These are phyloP conservation scores for Metschnikowia shivogae DNA, from an alignment of 805 yeast species.

Conservation along the genomic window DNA sequence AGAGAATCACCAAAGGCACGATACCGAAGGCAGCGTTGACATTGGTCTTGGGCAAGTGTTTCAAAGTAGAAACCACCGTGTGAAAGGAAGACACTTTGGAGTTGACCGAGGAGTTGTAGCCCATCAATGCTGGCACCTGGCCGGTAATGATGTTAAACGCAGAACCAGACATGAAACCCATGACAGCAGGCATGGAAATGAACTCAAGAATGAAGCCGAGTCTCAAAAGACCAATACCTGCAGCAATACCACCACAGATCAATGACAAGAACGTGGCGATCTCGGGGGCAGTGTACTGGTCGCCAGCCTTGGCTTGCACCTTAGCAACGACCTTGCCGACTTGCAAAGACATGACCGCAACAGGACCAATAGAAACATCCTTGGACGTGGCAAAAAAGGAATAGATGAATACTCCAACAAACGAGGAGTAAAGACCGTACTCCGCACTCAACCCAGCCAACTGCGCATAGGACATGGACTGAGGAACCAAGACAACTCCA, in stretches of 20 bases:
- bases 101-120: constrained; percentile 60
- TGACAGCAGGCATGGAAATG: constrained; percentile 85
- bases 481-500: constrained; percentile 91
- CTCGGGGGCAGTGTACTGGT: constrained; percentile 53
- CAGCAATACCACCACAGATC: constrained; percentile 80
- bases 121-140: constrained; percentile 85
- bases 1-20: constrained; percentile 66
- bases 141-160: constrained; percentile 80
- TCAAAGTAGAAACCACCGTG: constrained; percentile 68
- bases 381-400: constrained; percentile 92
- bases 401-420: constrained; percentile 84
- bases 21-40: constrained; percentile 89
- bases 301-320: constrained; percentile 46
- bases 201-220: constrained; percentile 85
- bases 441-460: constrained; percentile 78
- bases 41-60: constrained; percentile 63
- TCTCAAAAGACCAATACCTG: constrained; percentile 77
- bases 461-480: constrained; percentile 91
- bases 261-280: constrained; percentile 80
- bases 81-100: constrained; percentile 67
- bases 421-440: constrained; percentile 87
- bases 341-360: constrained; percentile 90
- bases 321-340: constrained; percentile 71
- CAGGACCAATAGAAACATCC: constrained; percentile 95
- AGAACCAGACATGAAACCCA: constrained; percentile 94